phyloP scores from a whole-genome alignment of 441 rosid species.

The Jatropha podagrica region DNA sequence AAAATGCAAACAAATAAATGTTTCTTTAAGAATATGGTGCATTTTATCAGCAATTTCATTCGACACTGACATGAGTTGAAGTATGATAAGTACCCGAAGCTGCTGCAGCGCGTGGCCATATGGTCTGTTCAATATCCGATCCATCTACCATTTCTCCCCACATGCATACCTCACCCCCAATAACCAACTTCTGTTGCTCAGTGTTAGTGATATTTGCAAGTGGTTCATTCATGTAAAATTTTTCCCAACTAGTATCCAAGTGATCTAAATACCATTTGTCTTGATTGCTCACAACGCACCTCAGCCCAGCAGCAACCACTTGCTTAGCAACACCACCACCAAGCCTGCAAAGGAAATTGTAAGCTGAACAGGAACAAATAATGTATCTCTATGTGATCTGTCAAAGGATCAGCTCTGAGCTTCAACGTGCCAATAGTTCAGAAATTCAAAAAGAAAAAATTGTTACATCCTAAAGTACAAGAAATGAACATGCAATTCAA shows the following conservation, averaged over 20 bases:
- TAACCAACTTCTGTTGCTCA: conserved; percentile 52
- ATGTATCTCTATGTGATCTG: neutral
- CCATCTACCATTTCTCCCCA: conserved; percentile 74
- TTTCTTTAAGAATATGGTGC: neutral
- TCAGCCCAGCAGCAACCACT: conserved; percentile 59
- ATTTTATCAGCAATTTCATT: neutral
- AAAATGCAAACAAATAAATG: neutral
- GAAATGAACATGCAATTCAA: neutral
- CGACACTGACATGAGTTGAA: neutral
- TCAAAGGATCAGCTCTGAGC: neutral
- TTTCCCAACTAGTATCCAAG: conserved; percentile 58
- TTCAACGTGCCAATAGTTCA: neutral
- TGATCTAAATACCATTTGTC: conserved; percentile 73
- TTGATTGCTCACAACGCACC: conserved; percentile 83
- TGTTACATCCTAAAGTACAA: neutral
- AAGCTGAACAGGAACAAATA: neutral
- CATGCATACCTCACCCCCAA: conserved; percentile 84
- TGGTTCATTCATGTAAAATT: conserved; percentile 61
- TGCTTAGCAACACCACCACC: conserved; percentile 55
- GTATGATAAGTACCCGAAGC: conserved; percentile 55
- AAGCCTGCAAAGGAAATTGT: conserved; percentile 44
- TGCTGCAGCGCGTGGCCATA: conserved; percentile 86
- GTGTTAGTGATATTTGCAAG: conserved; percentile 43
- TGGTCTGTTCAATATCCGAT: conserved; percentile 68
- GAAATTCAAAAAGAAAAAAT: neutral